Conservation (phyloP, 1,284 basidiomycete species). For the Cryptococcus wingfieldii region DNA sequence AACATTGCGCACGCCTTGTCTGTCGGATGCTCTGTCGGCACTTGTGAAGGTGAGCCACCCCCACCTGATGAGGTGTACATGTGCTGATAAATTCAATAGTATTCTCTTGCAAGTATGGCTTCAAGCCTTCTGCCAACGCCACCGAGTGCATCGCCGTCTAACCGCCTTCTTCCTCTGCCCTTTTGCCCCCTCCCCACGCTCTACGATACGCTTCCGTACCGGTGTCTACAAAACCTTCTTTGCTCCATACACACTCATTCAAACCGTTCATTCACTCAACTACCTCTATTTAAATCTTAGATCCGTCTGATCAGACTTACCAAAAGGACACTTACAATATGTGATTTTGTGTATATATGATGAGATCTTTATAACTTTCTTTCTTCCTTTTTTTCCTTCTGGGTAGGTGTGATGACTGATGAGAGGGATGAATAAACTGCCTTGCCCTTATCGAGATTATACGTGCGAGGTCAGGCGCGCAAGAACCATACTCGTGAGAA, state of each 20-base stretch:
- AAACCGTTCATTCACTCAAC: too few species aligned
- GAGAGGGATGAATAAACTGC: too few species aligned
- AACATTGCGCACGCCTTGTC: slow-evolving; percentile 61
- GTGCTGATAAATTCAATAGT: slow-evolving; percentile 49
- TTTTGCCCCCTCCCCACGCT: not conserved
- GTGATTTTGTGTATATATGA: too few species aligned
- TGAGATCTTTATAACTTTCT: too few species aligned
- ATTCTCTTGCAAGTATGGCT: slow-evolving; percentile 59
- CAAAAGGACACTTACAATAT: too few species aligned
- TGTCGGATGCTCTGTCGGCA: slow-evolving; percentile 62
- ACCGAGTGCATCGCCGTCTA: slow-evolving; percentile 56
- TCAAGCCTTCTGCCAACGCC: slow-evolving; percentile 51
- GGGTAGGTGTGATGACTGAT: too few species aligned
- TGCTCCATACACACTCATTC: too few species aligned
- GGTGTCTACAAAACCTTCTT: not conserved
- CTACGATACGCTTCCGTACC: not conserved
- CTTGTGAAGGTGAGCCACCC: slow-evolving; percentile 56
- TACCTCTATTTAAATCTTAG: not conserved
- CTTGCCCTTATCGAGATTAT: too few species aligned
- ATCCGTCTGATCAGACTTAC: too few species aligned
- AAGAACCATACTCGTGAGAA: too few species aligned
- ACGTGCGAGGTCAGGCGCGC: too few species aligned
- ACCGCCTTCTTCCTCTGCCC: slow-evolving; percentile 12
- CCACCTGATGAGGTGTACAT: slow-evolving; percentile 2
- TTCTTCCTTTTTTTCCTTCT: too few species aligned